Evolutionary conservation across 2,329 filamentous ascomycete species (phyloP).

Genomic region (Cucurbitaria berberidis): DNA sequence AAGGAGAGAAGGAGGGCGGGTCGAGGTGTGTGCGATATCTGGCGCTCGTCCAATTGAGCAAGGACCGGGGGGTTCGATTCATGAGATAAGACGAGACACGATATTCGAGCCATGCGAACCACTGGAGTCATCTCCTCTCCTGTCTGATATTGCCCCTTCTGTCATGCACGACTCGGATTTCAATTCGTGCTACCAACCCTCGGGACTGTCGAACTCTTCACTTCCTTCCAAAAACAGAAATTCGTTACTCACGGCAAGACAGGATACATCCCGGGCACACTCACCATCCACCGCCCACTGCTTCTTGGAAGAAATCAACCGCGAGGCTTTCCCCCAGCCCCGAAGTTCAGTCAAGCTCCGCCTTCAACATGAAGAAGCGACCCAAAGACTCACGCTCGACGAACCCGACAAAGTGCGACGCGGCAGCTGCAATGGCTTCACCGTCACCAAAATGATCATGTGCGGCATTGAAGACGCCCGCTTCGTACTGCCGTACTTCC

Average conservation of each 20-base stretch:
- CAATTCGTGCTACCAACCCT: too few relatives aligned
- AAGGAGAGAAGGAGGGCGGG: not conserved
- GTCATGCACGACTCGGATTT: too few relatives aligned
- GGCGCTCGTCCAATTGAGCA: slow-evolving; percentile 1
- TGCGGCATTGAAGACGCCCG: slow-evolving; percentile 18
- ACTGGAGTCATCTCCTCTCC: too few relatives aligned
- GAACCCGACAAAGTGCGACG: slow-evolving; percentile 23
- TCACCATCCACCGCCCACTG: not conserved
- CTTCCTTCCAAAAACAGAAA: too few relatives aligned
- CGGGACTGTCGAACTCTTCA: too few relatives aligned
- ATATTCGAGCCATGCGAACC: too few relatives aligned
- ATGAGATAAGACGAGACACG: slow-evolving; percentile 1
- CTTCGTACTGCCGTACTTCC: slow-evolving; percentile 27
- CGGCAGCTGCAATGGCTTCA: slow-evolving; percentile 26
- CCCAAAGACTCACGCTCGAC: slow-evolving; percentile 7
- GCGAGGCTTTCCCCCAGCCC: slow-evolving; percentile 7
- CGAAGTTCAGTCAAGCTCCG: slow-evolving; percentile 19
- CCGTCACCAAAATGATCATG: slow-evolving; percentile 28
- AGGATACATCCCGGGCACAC: not conserved
- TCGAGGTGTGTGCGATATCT: slow-evolving; percentile 1
- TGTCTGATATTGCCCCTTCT: too few relatives aligned
- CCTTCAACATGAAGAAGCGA: slow-evolving; percentile 22
- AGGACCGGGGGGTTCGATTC: not conserved
- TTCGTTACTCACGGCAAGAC: too few relatives aligned
- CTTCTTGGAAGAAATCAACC: slow-evolving; percentile 6